Evolutionary conservation across 208 protist genomes (phyloP).

Genomic region (Leishmania braziliensis): DNA sequence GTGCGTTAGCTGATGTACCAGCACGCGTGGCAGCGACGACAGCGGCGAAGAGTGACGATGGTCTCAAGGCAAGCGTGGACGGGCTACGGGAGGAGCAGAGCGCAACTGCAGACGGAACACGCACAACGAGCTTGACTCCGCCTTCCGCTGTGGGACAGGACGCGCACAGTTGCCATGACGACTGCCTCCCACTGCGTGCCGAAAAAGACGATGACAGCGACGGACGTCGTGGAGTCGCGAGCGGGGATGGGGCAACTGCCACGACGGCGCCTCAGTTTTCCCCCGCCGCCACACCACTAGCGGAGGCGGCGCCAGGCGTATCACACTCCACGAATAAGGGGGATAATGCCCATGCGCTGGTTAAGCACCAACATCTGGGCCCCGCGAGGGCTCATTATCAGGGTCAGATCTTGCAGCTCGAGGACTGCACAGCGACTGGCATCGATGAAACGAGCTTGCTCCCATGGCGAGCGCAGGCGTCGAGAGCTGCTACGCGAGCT

Average conservation of each 20-base stretch:
- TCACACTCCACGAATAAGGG: not conserved
- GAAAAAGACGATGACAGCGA: not conserved
- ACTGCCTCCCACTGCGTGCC: not conserved
- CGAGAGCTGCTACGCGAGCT: not conserved
- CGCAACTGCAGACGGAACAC: not conserved
- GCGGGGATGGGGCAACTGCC: not conserved
- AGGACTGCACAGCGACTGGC: not conserved
- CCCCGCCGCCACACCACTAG: not conserved
- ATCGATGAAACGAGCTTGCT: not conserved
- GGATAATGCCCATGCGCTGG: not conserved
- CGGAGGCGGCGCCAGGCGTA: not conserved
- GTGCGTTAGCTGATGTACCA: not conserved
- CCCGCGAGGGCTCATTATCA: not conserved
- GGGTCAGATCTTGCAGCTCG: constrained; percentile 6
- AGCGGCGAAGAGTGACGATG: not conserved
- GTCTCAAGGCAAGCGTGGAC: not conserved
- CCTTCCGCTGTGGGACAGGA: not conserved
- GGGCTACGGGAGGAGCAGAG: not conserved
- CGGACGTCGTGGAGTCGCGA: not conserved
- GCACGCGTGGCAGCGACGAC: not conserved
- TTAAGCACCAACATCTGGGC: not conserved
- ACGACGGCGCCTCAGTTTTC: not conserved
- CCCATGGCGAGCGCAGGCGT: not conserved
- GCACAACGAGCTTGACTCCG: not conserved
- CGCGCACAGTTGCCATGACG: not conserved